These are phyloP conservation scores for Pythium dissotocum DNA, from an alignment of 352 stramenopile species.

Conservation along the genomic window DNA sequence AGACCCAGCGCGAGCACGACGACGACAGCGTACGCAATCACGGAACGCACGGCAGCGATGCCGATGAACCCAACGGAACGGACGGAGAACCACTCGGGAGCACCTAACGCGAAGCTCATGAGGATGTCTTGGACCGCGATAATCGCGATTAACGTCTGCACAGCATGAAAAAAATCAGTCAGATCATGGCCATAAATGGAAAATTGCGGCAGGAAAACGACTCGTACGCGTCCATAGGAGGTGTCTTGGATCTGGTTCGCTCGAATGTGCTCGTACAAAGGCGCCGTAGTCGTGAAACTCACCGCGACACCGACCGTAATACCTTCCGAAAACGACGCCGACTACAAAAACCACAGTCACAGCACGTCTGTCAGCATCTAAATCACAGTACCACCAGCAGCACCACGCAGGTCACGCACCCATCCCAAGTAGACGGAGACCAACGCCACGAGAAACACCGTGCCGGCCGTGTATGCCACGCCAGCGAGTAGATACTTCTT, in stretches of 20 bases:
- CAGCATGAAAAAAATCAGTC: conserved; percentile 8
- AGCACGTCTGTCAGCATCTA: no score
- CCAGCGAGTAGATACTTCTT: conserved; percentile 73
- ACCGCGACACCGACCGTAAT: conserved; percentile 77
- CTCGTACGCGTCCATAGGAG: conserved; percentile 67
- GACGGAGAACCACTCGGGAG: conserved; percentile 83
- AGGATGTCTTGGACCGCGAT: conserved; percentile 84
- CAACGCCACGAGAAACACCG: conserved; percentile 68
- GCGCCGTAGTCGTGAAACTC: conserved; percentile 83
- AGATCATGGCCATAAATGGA: neutral
- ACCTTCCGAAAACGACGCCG: conserved; percentile 69
- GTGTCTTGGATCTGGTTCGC: conserved; percentile 81
- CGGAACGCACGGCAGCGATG: conserved; percentile 62
- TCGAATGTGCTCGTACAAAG: conserved; percentile 81
- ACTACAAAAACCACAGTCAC: conserved; percentile 25
- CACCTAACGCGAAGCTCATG: conserved; percentile 86
- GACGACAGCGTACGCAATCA: conserved; percentile 73
- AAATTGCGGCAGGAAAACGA: neutral
- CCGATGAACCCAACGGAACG: conserved; percentile 72
- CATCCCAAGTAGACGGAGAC: conserved; percentile 76
- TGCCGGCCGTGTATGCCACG: conserved; percentile 71
- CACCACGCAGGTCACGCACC: conserved; percentile 26
- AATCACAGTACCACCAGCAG: neutral
- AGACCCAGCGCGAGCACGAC: conserved; percentile 68
- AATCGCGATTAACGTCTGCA: conserved; percentile 79